Base-by-base conservation (phyloP, 805 yeast genomes). In the Candida coquimbonensis region DNA sequence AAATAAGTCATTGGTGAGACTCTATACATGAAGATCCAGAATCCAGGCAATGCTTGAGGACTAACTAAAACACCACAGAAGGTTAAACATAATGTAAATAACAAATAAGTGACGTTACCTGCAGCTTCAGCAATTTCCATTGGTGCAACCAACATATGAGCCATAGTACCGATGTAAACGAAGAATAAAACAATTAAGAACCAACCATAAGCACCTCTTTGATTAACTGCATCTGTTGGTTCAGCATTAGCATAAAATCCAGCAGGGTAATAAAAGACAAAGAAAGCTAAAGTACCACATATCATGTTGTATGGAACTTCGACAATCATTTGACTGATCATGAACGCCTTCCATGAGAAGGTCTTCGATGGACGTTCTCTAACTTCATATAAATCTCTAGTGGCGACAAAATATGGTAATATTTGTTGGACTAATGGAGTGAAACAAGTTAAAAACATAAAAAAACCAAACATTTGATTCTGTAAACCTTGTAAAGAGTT, bases 11-110 rank as follows among this genome's bases (percentile, higher is more conserved):
- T 65, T 24, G 91, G 90, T 25, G 81, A 77, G 12, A 69, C 74
- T 59, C 88, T 70, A 71, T 82, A 83, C 87, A 84, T 80, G 69
- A 82, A 84, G 33, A 73, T 68, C 88, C 89, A 81, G 69, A 84
- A 85, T 17, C 87, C 78, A 19, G 84, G 83, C 66, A 81, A 59
- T 25, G 62, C 65, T 14, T 67, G 67, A 46, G 78, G 73, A 26
- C 75, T 67, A 13, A 76, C 78, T 66, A 85, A 66, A 40, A 82
- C 86, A 72, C 93, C 95, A 72, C 88, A 82, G 75, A 84, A 83
- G 43, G 75, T 74, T 63, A 84, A 66, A 32, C 78, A 67, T 69
- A 33, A n/a, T n/a, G 83, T 76, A 61, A 78, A 81, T 49, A 80
- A 59, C 51, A 83, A 55, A 32, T 73, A 65, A 1, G 78, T 73